phyloP scores from a whole-genome alignment of 2,329 filamentous ascomycete species.

The Curvularia spicifera region DNA sequence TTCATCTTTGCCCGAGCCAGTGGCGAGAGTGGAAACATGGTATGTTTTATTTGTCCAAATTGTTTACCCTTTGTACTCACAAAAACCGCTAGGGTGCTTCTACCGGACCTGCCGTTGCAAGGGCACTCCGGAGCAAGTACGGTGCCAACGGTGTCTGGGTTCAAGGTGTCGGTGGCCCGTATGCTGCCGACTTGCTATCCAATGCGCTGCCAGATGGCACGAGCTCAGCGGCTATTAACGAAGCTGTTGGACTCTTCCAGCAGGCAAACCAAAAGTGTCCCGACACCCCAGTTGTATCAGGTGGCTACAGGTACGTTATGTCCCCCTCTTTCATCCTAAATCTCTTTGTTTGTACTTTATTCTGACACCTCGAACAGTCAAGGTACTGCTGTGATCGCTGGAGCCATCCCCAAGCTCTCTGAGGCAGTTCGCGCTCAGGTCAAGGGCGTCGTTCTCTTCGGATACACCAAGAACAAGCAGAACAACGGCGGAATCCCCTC shows the following conservation, averaged over 20 bases:
- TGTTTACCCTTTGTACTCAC: neutral
- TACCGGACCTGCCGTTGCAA: conserved; percentile 30
- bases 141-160: conserved; percentile 36
- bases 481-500: conserved; percentile 44
- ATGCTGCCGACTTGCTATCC: conserved; percentile 43
- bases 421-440: conserved; percentile 37
- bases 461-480: conserved; percentile 51
- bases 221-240: conserved; percentile 39
- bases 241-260: conserved; percentile 47
- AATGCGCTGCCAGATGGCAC: conserved; percentile 46
- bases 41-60: conserved; percentile 8
- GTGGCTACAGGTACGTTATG: conserved; percentile 49
- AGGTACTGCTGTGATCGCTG: conserved; percentile 50
- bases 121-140: conserved; percentile 31
- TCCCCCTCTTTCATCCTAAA: neutral
- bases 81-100: conserved; percentile 21
- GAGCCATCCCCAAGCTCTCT: conserved; percentile 39
- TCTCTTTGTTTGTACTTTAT: too few relatives aligned
- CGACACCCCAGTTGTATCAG: conserved; percentile 46
- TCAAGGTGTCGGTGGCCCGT: conserved; percentile 46
- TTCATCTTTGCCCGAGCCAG: conserved; percentile 40
- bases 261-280: conserved; percentile 49
- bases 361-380: conserved; percentile 36
- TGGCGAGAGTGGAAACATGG: conserved; percentile 38
- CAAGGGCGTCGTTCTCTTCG: conserved; percentile 51